Percentiles rank a stretch among this genome's conserved stretches.
These are phyloP conservation scores for Pseudogymnoascus sp. DNA, from an alignment of 2,329 filamentous ascomycete genomes.

Conservation along the genomic window DNA sequence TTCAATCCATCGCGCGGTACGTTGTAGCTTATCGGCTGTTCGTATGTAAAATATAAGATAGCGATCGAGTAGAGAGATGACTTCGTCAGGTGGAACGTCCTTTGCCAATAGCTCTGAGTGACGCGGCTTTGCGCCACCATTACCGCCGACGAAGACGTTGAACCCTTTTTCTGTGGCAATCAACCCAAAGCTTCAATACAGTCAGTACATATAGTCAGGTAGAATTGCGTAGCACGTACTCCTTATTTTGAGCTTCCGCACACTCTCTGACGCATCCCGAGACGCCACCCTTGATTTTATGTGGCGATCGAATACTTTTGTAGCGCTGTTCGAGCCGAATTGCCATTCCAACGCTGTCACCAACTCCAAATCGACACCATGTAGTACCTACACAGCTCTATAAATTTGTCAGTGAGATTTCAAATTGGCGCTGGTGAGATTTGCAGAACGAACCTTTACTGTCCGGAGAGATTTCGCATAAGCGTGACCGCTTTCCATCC, in stretches of 20 bases:
- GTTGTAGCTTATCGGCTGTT: conserved; percentile 81
- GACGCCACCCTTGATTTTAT: conserved; percentile 87
- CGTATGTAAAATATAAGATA: conserved; percentile 93
- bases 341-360: conserved; percentile 86
- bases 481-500: conserved; percentile 84
- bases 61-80: conserved; percentile 76
- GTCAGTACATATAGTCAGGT: not conserved
- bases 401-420: not conserved
- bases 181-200: conserved; percentile 60
- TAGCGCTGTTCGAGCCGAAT: conserved; percentile 82
- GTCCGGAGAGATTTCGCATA: conserved; percentile 85
- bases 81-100: conserved; percentile 74
- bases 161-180: conserved; percentile 90
- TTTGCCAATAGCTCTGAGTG: conserved; percentile 79
- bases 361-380: conserved; percentile 84
- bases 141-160: conserved; percentile 86
- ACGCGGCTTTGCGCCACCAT: conserved; percentile 76
- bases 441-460: conserved; percentile 47
- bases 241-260: conserved; percentile 86
- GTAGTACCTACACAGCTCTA: conserved; percentile 77
- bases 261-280: conserved; percentile 90
- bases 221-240: conserved; percentile 42
- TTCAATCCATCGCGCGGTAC: conserved; percentile 84
- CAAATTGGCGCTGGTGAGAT: not conserved
- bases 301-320: conserved; percentile 80